Conservation (phyloP, 2,329 filamentous ascomycete genomes). For the Penicillium expansum region DNA sequence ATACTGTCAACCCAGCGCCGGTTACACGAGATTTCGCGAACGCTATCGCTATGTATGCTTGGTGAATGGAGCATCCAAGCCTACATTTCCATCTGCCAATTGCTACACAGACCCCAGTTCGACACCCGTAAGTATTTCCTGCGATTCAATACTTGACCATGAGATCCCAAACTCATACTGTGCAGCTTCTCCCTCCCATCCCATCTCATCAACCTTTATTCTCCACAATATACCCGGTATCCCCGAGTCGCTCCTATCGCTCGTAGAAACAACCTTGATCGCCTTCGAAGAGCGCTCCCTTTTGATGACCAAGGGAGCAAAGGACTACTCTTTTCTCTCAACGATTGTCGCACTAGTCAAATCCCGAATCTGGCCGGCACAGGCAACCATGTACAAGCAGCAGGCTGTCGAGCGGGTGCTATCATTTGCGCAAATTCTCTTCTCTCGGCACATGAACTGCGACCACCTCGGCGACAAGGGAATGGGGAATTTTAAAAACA, state of each 20-base stretch:
- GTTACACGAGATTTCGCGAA: conserved; percentile 33
- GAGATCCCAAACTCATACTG: background rate
- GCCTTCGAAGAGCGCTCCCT: conserved; percentile 33
- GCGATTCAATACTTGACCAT: background rate
- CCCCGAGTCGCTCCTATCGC: conserved; percentile 33
- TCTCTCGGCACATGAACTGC: conserved; percentile 34
- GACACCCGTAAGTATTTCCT: conserved; percentile 22
- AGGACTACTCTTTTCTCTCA: conserved; percentile 42
- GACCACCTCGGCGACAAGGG: conserved; percentile 31
- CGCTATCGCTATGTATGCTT: conserved; percentile 34
- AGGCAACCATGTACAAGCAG: conserved; percentile 35
- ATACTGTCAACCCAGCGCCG: conserved; percentile 39
- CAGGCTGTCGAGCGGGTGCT: conserved; percentile 38
- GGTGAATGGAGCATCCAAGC: conserved; percentile 41
- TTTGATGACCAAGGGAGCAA: conserved; percentile 38
- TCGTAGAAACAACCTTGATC: conserved; percentile 32
- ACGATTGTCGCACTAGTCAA: conserved; percentile 38
- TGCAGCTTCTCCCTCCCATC: conserved; percentile 2
- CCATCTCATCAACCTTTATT: conserved; percentile 17
- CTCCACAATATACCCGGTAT: conserved; percentile 31
- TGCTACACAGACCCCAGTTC: conserved; percentile 29
- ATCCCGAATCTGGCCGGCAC: conserved; percentile 33
- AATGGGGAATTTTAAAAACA: conserved; percentile 32
- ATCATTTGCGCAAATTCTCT: conserved; percentile 36
- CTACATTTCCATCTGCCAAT: conserved; percentile 38